Conservation (phyloP, 371 early-diverging fungal species). For the Apophysomyces sp. region DNA sequence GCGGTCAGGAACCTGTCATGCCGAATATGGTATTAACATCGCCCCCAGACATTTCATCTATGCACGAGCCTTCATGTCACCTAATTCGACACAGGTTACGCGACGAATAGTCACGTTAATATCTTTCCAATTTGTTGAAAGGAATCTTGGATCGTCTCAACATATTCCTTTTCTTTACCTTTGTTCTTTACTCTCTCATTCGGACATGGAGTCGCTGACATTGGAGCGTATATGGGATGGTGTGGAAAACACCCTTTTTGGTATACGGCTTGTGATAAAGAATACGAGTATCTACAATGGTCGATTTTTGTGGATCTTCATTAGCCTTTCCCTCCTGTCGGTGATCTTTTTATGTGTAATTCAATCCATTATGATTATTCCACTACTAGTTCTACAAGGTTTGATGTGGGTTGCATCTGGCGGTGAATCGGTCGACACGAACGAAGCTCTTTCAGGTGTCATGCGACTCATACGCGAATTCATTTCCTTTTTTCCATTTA, state of each 20-base stretch:
- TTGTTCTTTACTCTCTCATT: not conserved
- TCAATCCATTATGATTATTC: not conserved
- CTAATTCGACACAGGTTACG: too few relatives aligned
- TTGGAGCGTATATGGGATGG: not conserved
- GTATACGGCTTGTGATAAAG: not conserved
- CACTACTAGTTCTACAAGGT: not conserved
- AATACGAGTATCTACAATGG: not conserved
- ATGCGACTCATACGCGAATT: not conserved
- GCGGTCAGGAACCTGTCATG: not conserved
- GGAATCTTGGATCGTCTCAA: too few relatives aligned
- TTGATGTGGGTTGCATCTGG: not conserved
- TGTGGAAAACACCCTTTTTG: not conserved
- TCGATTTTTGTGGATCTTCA: not conserved
- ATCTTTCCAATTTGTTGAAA: too few relatives aligned
- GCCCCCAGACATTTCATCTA: not conserved
- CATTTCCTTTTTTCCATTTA: constrained; percentile 11
- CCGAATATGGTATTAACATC: not conserved
- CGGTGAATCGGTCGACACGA: not conserved
- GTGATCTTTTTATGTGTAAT: not conserved
- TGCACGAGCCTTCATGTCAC: too few relatives aligned
- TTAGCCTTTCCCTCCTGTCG: not conserved
- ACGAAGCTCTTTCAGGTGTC: not conserved
- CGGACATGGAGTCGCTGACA: not conserved
- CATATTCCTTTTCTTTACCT: not conserved
- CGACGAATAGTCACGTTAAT: too few relatives aligned